A percentile compares a stretch with the other conserved stretches of the same genome.
Evolutionary conservation across 306 rosid genomes (phyloP).

Genomic region (Comarum palustre): DNA sequence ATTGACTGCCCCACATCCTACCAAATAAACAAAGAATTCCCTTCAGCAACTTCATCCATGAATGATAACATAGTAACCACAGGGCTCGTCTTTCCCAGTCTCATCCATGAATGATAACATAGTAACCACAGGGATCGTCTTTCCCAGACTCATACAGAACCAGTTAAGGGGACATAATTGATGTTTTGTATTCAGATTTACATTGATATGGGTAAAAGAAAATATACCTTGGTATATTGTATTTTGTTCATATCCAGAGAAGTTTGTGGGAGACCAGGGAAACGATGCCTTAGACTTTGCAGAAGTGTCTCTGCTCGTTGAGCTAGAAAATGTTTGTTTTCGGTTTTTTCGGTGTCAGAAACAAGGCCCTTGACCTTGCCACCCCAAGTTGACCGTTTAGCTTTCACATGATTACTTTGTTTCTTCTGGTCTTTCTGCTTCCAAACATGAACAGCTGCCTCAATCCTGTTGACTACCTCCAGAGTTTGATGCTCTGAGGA

Average conservation of each 20-base stretch:
- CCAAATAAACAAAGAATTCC: conserved; percentile 28
- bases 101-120: background rate
- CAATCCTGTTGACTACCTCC: conserved; percentile 79
- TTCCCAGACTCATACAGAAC: background rate
- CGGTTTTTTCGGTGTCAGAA: conserved; percentile 50
- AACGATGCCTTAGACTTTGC: conserved; percentile 66
- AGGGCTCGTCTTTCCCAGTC: background rate
- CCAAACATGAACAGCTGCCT: conserved; percentile 86
- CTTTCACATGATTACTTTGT: conserved; percentile 42
- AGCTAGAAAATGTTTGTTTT: conserved; percentile 50
- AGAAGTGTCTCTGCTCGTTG: conserved; percentile 77
- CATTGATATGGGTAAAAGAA: background rate
- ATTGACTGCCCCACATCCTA: conserved; percentile 98
- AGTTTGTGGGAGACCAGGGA: conserved; percentile 91
- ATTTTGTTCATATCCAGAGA: conserved; percentile 89
- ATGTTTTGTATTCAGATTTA: background rate
- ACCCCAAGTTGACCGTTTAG: conserved; percentile 77
- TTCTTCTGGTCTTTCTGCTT: conserved; percentile 61
- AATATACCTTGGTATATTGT: conserved; percentile 73
- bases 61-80: background rate
- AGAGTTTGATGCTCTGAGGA: conserved; percentile 85
- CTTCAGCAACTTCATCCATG: background rate
- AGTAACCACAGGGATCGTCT: background rate
- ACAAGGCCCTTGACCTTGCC: conserved; percentile 92
- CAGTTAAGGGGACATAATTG: background rate